These are phyloP conservation scores for Aureobasidium sp. DNA, from an alignment of 2,329 filamentous ascomycete species.

Conservation along the genomic window DNA sequence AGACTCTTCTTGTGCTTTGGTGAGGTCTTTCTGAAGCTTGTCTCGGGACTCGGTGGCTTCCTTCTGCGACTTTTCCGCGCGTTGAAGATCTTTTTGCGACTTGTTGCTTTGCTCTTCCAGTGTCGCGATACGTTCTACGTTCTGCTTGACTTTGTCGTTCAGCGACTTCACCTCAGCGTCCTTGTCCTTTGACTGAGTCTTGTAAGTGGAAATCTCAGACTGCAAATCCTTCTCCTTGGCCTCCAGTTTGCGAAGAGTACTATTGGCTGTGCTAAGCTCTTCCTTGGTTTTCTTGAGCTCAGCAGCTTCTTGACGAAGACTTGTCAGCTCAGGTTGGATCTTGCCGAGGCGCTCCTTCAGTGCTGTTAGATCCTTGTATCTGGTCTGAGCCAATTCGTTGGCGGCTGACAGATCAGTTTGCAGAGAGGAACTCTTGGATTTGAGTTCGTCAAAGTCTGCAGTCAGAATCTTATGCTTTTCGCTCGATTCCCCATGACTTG, in stretches of 20 bases:
- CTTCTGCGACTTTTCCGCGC: constrained; percentile 68
- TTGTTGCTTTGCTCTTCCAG: constrained; percentile 72
- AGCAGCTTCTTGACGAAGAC: constrained; percentile 65
- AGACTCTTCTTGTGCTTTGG: constrained; percentile 64
- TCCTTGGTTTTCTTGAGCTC: constrained; percentile 67
- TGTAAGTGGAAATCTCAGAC: constrained; percentile 61
- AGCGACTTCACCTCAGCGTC: constrained; percentile 70
- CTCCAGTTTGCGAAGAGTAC: constrained; percentile 68
- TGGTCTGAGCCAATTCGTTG: constrained; percentile 73
- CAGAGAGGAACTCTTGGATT: constrained; percentile 58
- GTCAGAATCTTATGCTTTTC: constrained; percentile 49
- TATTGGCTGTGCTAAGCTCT: constrained; percentile 55
- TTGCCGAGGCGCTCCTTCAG: constrained; percentile 73
- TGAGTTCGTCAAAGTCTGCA: constrained; percentile 62
- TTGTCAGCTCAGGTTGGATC: constrained; percentile 76
- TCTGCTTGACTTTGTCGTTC: constrained; percentile 68
- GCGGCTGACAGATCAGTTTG: constrained; percentile 80
- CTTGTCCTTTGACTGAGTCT: constrained; percentile 62
- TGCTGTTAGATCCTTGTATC: constrained; percentile 82
- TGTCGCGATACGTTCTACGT: constrained; percentile 61
- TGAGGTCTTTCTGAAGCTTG: constrained; percentile 60
- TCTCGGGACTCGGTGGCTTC: constrained; percentile 68
- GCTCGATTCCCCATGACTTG: constrained; percentile 39
- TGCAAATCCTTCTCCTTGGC: constrained; percentile 73
- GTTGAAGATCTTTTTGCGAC: constrained; percentile 67